Conservation (phyloP, 495 filamentous ascomycete species). For the Elaphomyces granulatus region DNA sequence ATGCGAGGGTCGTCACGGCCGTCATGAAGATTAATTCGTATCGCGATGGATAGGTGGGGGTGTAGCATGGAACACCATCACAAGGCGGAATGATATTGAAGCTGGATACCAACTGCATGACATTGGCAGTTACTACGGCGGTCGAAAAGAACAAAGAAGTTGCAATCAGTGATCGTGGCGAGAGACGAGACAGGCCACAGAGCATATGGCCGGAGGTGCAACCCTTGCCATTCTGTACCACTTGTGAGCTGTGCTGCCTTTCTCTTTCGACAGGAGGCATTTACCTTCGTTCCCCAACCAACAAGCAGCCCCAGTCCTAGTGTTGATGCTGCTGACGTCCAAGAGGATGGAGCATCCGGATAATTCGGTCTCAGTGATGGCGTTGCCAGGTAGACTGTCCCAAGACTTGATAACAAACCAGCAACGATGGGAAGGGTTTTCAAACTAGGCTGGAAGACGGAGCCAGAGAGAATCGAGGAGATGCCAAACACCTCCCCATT, state of each 20-base stretch:
- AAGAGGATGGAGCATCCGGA: slow-evolving; percentile 19
- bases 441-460: slow-evolving; percentile 21
- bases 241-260: slow-evolving; percentile 3
- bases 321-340: slow-evolving; percentile 21
- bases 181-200: slow-evolving; percentile 40
- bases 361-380: slow-evolving; percentile 35
- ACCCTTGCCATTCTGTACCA: slow-evolving; percentile 33
- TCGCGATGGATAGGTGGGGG: slow-evolving; percentile 28
- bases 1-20: slow-evolving; percentile 17
- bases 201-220: slow-evolving; percentile 51
- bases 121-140: slow-evolving; percentile 35
- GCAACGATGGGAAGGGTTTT: slow-evolving; percentile 35
- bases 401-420: slow-evolving; percentile 31
- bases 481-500: slow-evolving; percentile 43
- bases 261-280: not conserved
- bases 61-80: slow-evolving; percentile 33
- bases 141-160: slow-evolving; percentile 41
- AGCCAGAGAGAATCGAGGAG: slow-evolving; percentile 33
- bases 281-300: slow-evolving; percentile 44
- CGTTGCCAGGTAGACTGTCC: slow-evolving; percentile 24
- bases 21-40: slow-evolving; percentile 24
- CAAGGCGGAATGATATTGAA: slow-evolving; percentile 24
- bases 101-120: slow-evolving; percentile 10
- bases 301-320: slow-evolving; percentile 32
- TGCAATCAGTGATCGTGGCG: slow-evolving; percentile 36